These are phyloP conservation scores for Pelargonium cotyledonis DNA, from an alignment of 441 rosid genomes.

Conservation along the genomic window DNA sequence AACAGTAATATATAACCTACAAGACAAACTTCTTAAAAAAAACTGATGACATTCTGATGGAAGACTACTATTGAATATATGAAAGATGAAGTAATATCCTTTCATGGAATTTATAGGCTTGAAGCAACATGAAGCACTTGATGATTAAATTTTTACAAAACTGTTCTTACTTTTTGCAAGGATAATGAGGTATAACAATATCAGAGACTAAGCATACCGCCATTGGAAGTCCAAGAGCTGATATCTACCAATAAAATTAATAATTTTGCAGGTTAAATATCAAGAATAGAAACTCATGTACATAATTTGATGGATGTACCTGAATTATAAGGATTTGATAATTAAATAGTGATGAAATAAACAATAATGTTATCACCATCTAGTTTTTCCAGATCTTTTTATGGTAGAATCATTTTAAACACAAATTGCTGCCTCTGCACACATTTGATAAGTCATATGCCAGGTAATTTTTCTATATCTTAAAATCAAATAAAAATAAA, in stretches of 20 bases:
- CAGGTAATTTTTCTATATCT: no score
- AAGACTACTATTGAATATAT: not conserved
- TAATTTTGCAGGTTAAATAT: not conserved
- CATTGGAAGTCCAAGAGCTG: not conserved
- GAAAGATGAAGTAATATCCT: not conserved
- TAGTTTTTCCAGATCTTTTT: no score
- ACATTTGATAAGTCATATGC: no score
- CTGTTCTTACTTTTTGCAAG: not conserved
- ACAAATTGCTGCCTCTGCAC: no score
- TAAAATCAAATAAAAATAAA: no score
- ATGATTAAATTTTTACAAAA: not conserved
- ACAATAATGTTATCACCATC: no score
- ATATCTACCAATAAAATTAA: not conserved
- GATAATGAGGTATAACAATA: not conserved
- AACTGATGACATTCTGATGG: no score
- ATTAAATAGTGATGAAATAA: no score
- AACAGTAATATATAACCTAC: not conserved
- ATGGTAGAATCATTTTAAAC: no score
- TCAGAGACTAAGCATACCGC: not conserved
- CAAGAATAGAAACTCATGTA: not conserved
- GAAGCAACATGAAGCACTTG: not conserved
- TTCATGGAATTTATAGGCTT: not conserved
- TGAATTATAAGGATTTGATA: not conserved
- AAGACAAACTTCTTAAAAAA: not conserved
- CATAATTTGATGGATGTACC: not conserved